Conservation (phyloP, 2,329 filamentous ascomycete species). For the Chalaropsis ovoidea region DNA sequence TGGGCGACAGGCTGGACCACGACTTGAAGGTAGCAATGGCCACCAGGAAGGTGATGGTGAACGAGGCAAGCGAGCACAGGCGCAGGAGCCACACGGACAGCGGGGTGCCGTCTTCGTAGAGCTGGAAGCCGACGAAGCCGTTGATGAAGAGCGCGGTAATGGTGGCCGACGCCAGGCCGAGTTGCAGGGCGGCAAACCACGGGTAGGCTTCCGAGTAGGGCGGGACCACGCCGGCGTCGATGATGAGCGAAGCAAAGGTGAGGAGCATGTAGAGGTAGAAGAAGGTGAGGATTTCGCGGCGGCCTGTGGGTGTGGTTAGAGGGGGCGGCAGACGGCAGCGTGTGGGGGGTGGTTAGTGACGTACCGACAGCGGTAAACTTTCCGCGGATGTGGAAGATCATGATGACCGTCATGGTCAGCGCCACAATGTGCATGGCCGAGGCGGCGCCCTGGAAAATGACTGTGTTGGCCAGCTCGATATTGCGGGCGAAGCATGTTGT, state of each 20-base stretch:
- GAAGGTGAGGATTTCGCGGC: slow-evolving; percentile 69
- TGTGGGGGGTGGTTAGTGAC: slow-evolving; percentile 30
- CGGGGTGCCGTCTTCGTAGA: slow-evolving; percentile 93
- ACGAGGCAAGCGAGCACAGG: slow-evolving; percentile 66
- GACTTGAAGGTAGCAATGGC: slow-evolving; percentile 86
- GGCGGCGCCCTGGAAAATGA: slow-evolving; percentile 90
- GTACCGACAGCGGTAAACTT: slow-evolving; percentile 96
- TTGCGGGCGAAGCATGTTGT: slow-evolving; percentile 87
- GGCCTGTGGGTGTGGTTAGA: slow-evolving; percentile 36
- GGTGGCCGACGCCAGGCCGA: slow-evolving; percentile 72
- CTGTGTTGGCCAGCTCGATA: slow-evolving; percentile 93
- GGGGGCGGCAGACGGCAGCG: background rate
- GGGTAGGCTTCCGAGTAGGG: slow-evolving; percentile 70
- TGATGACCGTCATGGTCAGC: slow-evolving; percentile 85
- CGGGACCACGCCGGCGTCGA: slow-evolving; percentile 87
- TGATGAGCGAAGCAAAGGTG: slow-evolving; percentile 75
- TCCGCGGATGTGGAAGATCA: slow-evolving; percentile 92
- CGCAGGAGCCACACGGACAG: slow-evolving; percentile 90
- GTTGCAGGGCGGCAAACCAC: slow-evolving; percentile 84
- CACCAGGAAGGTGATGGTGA: slow-evolving; percentile 75
- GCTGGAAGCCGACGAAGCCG: slow-evolving; percentile 94
- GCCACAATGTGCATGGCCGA: slow-evolving; percentile 88
- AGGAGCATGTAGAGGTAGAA: slow-evolving; percentile 95
- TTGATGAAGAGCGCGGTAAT: slow-evolving; percentile 89
- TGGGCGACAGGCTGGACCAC: slow-evolving; percentile 76